Conservation (phyloP, 345 rosid species). For the Pugionium cornutum region DNA sequence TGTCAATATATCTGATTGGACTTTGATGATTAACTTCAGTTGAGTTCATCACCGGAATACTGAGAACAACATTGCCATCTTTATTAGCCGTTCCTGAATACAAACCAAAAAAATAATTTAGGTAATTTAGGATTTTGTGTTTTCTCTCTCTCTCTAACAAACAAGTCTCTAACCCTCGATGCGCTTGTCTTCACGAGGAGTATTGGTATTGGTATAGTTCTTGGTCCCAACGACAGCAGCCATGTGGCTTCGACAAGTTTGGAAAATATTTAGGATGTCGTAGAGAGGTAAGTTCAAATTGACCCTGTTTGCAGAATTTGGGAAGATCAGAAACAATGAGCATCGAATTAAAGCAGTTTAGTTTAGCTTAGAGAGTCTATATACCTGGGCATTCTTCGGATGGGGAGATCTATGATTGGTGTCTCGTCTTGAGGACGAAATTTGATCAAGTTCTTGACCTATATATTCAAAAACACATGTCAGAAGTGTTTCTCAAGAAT, state of each 20-base stretch:
- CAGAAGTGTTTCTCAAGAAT: slow-evolving; percentile 3
- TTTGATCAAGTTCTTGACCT: slow-evolving; percentile 80
- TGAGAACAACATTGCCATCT: slow-evolving; percentile 29
- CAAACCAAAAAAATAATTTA: not conserved
- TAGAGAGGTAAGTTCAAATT: slow-evolving; percentile 62
- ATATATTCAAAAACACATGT: not conserved
- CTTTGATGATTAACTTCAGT: slow-evolving; percentile 29
- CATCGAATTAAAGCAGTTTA: not conserved
- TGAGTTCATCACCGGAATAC: slow-evolving; percentile 34
- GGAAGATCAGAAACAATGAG: slow-evolving; percentile 7
- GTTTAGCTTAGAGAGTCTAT: slow-evolving; percentile 9
- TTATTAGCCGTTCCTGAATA: slow-evolving; percentile 29
- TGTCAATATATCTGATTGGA: slow-evolving; percentile 36
- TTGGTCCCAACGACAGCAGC: slow-evolving; percentile 64
- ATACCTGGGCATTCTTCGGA: slow-evolving; percentile 76
- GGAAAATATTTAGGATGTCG: slow-evolving; percentile 72
- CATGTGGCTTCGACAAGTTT: slow-evolving; percentile 80
- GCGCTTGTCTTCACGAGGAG: slow-evolving; percentile 36
- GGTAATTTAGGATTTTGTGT: not conserved
- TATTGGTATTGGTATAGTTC: slow-evolving; percentile 30
- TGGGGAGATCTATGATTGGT: slow-evolving; percentile 57
- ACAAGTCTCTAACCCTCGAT: slow-evolving; percentile 34
- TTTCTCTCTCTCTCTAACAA: not conserved
- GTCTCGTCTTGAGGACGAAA: slow-evolving; percentile 55
- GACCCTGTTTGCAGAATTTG: slow-evolving; percentile 48